Conservation (phyloP, 2,329 filamentous ascomycete genomes). For the Penicillium sclerotigenum region DNA sequence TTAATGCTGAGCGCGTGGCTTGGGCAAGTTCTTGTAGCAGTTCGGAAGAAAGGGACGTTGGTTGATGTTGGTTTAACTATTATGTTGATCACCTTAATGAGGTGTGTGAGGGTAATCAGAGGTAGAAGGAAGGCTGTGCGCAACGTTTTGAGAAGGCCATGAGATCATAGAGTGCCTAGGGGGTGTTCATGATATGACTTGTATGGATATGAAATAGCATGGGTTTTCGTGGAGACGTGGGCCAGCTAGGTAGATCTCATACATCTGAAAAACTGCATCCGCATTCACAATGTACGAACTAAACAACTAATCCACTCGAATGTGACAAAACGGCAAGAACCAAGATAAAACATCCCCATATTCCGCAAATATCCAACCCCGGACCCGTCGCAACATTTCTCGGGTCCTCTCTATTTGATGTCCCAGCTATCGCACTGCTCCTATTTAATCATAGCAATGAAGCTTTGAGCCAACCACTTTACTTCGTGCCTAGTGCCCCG, state of each 20-base stretch:
- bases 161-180: neutral
- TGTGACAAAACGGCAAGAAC: slow-evolving; percentile 3
- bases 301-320: neutral
- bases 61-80: neutral
- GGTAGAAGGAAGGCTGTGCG: neutral
- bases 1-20: too few species aligned
- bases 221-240: neutral
- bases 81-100: neutral
- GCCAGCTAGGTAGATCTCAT: too few species aligned
- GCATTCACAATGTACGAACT: neutral
- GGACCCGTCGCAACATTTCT: slow-evolving; percentile 2
- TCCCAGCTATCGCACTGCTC: slow-evolving; percentile 7
- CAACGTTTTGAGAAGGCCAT: neutral
- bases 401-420: slow-evolving; percentile 10
- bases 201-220: neutral
- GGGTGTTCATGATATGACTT: neutral
- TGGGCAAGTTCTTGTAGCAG: too few species aligned
- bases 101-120: neutral
- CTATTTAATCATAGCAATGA: slow-evolving; percentile 13
- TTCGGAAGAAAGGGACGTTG: neutral
- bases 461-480: slow-evolving; percentile 2
- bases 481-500: neutral
- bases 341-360: slow-evolving; percentile 3
- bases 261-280: neutral
- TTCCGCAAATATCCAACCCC: slow-evolving; percentile 8